Evolutionary conservation across 2,329 filamentous ascomycete species (phyloP), one percentile per base, ranked within the genome.

Genomic region (Colletotrichum sp.): DNA sequence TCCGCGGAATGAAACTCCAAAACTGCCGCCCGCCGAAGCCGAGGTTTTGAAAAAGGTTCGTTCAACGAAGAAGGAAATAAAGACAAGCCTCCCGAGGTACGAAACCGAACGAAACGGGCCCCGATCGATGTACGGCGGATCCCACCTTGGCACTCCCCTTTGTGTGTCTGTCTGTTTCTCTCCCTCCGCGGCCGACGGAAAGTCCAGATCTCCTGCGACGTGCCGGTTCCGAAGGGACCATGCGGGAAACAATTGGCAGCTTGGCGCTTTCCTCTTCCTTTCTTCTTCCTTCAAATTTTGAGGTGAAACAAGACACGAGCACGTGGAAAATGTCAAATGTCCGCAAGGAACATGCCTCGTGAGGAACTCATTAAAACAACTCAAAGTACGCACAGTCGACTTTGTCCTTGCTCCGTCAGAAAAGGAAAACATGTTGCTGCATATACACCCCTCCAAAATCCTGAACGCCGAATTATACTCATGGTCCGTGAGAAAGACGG

Each of bases 391-490:
- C 65, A 68, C 65, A 68, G 29, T 68, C 63, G 62, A 44, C 32
- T n/a, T 22, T 44, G 49, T 52, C 29, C 22, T 55, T 44, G 34
- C 39, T 22, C 57, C 22, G 44, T 34, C 27, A 25, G 36, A 29
- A 62, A 61, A 36, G 5, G 11, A 22, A 19, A 70, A 44, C 7
- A 9, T 16, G n/a, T n/a, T 30, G 30, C 25, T 44, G 29, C 69
- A 52, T 34, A 29, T 49, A 71, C 71, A 62, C 61, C 59, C 61
- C 49, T 29, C 34, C 32, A 22, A 22, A 52, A 52, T 8, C 34
- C 68, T 16, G 12, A 52, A 76, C 73, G 73, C 73, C 73, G 16
- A 68, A 62, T 62, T 66, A 32, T 68, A 22, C 63, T 59, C 49
- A 36, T 36, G 63, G 52, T 44, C 49, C 69, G 39, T 57, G 59